Evolutionary conservation across 2,329 filamentous ascomycete genomes (phyloP).

Genomic region (Aspergillus proliferans): DNA sequence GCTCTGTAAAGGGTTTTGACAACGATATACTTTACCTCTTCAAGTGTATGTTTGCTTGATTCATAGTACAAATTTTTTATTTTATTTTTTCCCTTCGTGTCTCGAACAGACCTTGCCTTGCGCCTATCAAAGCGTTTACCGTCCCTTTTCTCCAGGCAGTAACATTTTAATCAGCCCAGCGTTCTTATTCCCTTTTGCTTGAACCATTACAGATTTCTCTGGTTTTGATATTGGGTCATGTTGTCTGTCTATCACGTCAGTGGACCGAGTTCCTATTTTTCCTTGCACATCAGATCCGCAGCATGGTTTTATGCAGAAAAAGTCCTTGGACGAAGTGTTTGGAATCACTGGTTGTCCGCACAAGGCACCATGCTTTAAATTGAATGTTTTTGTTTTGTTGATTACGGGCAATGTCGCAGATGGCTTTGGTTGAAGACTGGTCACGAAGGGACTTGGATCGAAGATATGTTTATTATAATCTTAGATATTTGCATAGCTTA

Average conservation of each 20-base stretch:
- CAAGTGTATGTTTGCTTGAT: constrained; percentile 20
- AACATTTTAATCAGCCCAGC: constrained; percentile 19
- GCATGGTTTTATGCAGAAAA: constrained; percentile 2
- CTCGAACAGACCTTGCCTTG: constrained; percentile 4
- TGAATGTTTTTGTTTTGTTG: no score
- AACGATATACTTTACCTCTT: constrained; percentile 12
- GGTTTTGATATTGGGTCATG: neutral
- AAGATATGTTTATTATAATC: constrained; percentile 15
- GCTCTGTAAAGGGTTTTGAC: constrained; percentile 33
- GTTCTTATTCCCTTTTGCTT: constrained; percentile 12
- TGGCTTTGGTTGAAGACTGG: constrained; percentile 7
- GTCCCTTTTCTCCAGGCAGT: constrained; percentile 7
- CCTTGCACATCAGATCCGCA: constrained; percentile 1
- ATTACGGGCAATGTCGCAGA: constrained; percentile 3
- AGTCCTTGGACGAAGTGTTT: constrained; percentile 2
- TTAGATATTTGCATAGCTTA: constrained; percentile 20
- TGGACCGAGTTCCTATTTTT: neutral
- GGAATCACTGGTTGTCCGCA: neutral
- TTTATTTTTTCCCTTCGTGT: constrained; percentile 8
- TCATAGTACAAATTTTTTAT: constrained; percentile 14
- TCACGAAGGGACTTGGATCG: constrained; percentile 6
- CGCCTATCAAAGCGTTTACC: constrained; percentile 2
- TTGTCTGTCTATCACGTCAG: neutral
- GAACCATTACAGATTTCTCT: constrained; percentile 5
- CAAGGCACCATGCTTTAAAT: no score